Evolutionary conservation across 352 stramenopile species (phyloP), one percentile per base, ranked within the genome.

Genomic region (Globisporangium polare): DNA sequence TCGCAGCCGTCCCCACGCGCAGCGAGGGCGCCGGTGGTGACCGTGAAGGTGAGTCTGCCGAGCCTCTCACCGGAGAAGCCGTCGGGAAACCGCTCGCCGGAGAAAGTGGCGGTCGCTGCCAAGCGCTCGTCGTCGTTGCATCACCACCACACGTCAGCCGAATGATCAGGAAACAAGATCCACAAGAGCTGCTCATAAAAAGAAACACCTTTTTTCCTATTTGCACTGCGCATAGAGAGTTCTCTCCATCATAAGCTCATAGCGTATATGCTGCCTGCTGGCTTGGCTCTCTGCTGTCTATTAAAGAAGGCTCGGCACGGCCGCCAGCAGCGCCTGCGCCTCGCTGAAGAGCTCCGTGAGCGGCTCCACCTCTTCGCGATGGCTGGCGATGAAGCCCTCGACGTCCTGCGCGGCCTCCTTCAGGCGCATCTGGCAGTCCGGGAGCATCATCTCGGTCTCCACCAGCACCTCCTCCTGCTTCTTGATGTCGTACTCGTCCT

Each of bases 401-500:
- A 93, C 67, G 65, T 91, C 82, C 18, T 58, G 72, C 39, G 69
- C 75, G 24, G 80, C 79, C 58, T 90, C 81, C 33, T 74, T 66
- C 7, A 93, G 77, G 3, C 84, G 80, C 66, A 69, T 77, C 54
- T 90, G 75, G 65, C 81, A 90, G 66, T 93, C 84, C 7, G 84
- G 84, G 35, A 91, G 68, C 84, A 93, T 93, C 9, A 69, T 89
- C 69, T 91, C 81, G 24, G 81, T 91, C 72, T 93, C 84, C 35
- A 87, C 71, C 26, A 90, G 73, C 61, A 93, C 84, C 55, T 93
- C 81, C 58, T 91, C 76, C 60, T 93, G 84, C 58, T 93, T 93
- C 41, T 79, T 80, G 62, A 93, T 77, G 63, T 91, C 81, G 65
- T 91, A 68, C 63, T 90, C 80, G 69, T 91, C 84, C 43, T 69